These are phyloP conservation scores for Venturia asperata DNA, from an alignment of 2,329 filamentous ascomycete genomes.

Conservation along the genomic window DNA sequence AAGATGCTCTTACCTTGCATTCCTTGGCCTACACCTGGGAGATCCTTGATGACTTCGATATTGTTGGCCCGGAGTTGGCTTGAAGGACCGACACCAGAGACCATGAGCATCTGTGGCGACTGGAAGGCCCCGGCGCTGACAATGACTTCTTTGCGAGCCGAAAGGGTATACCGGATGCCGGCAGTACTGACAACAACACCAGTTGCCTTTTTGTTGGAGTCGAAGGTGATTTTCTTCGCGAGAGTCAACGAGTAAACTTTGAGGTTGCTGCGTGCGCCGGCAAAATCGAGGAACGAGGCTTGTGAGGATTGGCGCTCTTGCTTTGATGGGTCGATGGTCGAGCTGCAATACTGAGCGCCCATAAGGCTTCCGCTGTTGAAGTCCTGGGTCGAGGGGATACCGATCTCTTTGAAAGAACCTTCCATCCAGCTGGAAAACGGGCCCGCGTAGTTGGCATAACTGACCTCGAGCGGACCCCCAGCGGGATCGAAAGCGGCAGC, in stretches of 20 bases:
- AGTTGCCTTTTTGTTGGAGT: conserved; percentile 14
- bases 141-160: conserved; percentile 43
- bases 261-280: neutral
- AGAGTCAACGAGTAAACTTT: conserved; percentile 14
- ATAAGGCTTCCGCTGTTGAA: conserved; percentile 14
- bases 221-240: conserved; percentile 19
- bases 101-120: conserved; percentile 48
- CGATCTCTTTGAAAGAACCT: conserved; percentile 5
- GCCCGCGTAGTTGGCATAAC: conserved; percentile 14
- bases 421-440: conserved; percentile 12
- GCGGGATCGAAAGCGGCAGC: conserved; percentile 9
- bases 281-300: neutral
- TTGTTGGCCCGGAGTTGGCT: conserved; percentile 31
- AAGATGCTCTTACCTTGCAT: conserved; percentile 13
- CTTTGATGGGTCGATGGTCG: conserved; percentile 7
- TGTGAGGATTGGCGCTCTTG: neutral
- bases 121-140: conserved; percentile 48
- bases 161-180: conserved; percentile 35
- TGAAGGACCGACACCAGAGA: conserved; percentile 44
- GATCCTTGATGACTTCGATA: conserved; percentile 27
- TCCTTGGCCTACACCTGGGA: conserved; percentile 28
- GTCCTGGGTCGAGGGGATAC: neutral
- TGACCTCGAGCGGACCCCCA: conserved; percentile 18
- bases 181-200: conserved; percentile 11
- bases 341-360: conserved; percentile 1